A percentile compares a stretch with the other conserved stretches of the same genome.
These are phyloP conservation scores for Inonotus hispidus DNA, from an alignment of 1,284 basidiomycete species.

Conservation along the genomic window DNA sequence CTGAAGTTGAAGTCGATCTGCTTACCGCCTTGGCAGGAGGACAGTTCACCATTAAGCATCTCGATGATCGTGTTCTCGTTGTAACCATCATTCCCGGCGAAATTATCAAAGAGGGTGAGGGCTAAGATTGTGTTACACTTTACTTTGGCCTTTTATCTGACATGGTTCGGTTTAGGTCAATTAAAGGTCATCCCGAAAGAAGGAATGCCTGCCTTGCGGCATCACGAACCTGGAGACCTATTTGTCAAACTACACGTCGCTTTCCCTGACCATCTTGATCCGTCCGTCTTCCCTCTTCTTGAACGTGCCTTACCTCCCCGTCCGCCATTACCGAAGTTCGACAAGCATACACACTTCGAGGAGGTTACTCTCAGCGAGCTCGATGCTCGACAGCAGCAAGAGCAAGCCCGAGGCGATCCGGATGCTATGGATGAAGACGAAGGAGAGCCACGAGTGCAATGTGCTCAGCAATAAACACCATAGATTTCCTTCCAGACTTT, in stretches of 20 bases:
- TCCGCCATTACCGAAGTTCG: slow-evolving; percentile 61
- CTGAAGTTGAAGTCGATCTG: slow-evolving; percentile 87
- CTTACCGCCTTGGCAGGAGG: slow-evolving; percentile 94
- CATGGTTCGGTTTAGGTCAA: slow-evolving; percentile 48
- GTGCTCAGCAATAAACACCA: slow-evolving; percentile 65
- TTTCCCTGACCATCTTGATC: slow-evolving; percentile 85
- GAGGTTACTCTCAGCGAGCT: slow-evolving; percentile 85
- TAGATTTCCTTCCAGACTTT: background rate
- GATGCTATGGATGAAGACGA: slow-evolving; percentile 89
- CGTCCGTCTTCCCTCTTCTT: slow-evolving; percentile 65
- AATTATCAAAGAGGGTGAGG: slow-evolving; percentile 87
- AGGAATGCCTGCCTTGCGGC: slow-evolving; percentile 98
- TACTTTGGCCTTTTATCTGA: slow-evolving; percentile 3
- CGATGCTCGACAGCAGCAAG: slow-evolving; percentile 68
- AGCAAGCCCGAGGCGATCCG: slow-evolving; percentile 41
- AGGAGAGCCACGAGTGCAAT: slow-evolving; percentile 74
- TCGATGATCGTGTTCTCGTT: slow-evolving; percentile 87
- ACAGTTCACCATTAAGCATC: slow-evolving; percentile 85
- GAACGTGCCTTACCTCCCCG: slow-evolving; percentile 88
- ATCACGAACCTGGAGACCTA: slow-evolving; percentile 95
- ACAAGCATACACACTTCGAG: slow-evolving; percentile 69
- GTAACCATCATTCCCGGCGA: slow-evolving; percentile 88
- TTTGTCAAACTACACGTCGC: slow-evolving; percentile 84
- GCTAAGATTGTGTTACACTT: slow-evolving; percentile 1
- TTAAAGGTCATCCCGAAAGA: slow-evolving; percentile 91